A percentile compares a stretch with the other conserved stretches of the same genome.
Conservation (phyloP, 192 early-diverging fungal genomes). For the Ambispora gerdemannii region DNA sequence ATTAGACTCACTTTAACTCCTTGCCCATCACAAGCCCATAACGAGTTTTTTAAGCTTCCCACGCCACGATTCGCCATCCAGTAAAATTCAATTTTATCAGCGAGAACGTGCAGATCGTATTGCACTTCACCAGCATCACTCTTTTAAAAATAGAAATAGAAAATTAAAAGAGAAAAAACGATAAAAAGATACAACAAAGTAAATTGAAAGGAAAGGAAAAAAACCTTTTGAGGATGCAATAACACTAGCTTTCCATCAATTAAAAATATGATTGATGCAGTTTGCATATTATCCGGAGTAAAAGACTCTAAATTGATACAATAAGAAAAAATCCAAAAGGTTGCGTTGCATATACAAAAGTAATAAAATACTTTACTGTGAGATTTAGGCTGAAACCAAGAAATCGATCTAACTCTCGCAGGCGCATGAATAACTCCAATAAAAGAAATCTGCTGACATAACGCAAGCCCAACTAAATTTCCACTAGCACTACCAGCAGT, state of each 20-base stretch:
- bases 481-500: constrained; percentile 16
- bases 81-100: constrained; percentile 69
- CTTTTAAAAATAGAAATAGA: too few relatives aligned
- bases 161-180: too few relatives aligned
- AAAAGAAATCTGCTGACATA: constrained; percentile 53
- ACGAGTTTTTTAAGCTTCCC: constrained; percentile 55
- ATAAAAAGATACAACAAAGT: too few relatives aligned
- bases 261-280: constrained; percentile 62
- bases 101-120: constrained; percentile 50
- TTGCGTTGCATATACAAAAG: neutral
- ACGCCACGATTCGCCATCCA: constrained; percentile 62
- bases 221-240: constrained; percentile 49
- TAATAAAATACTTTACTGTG: constrained; percentile 32
- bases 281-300: constrained; percentile 38
- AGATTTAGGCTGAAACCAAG: constrained; percentile 40
- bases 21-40: constrained; percentile 70
- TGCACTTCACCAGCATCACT: constrained; percentile 44
- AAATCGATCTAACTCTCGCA: constrained; percentile 48
- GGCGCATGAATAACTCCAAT: constrained; percentile 48
- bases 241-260: constrained; percentile 66
- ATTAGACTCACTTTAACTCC: constrained; percentile 59
- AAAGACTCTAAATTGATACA: constrained; percentile 33
- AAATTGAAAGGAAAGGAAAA: too few relatives aligned
- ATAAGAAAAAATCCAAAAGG: neutral
- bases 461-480: constrained; percentile 30